Base-by-base conservation (phyloP, 139 green algal genomes). In the Chloropicon primus region DNA sequence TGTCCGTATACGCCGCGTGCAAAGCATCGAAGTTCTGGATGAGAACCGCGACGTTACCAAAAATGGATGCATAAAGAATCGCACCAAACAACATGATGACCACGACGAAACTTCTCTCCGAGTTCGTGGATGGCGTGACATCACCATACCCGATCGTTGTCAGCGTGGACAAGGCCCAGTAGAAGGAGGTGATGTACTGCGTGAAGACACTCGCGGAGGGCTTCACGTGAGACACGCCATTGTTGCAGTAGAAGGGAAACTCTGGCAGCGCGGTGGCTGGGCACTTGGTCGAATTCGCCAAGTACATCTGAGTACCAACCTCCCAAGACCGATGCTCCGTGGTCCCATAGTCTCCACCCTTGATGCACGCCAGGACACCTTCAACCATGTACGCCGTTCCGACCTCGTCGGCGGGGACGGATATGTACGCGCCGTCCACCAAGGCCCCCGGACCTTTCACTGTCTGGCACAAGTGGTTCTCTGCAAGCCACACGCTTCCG, bases 111-210 rank as follows among this genome's bases (percentile, higher is more conserved):
- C 54, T 3, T 2, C 76, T 26, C 76, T 80, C 76, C 24, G 76
- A 76, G 76, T 80, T 80, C 24, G 76, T 80, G 24, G n/a, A 26
- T 29, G 76, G 76, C 23, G 76, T 62, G 41, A 80, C 75, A 23
- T 80, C 76, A n/a, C 76, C 76, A n/a, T 80, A 80, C 2, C 76
- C 76, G 5, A 80, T 71, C 22, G 76, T 80, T n/a, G 76, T 77
- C 24, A 80, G 54, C 22, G 76, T 80, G 22, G 54, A 26, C n/a
- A 80, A 21, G 5, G 76, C 23, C 53, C 41, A 80, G 76, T 80
- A 80, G 23, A 80, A 24, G 54, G 71, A 77, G 2, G 76, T 28
- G 62, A 80, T 53, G 76, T 80, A 80, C 71, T 26, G 24, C 26
- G 72, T 85, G n/a, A 21, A 84, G 24, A 80, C 82, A 84, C 17